Conservation (phyloP, 192 early-diverging fungal genomes). For the Backusella circina region DNA sequence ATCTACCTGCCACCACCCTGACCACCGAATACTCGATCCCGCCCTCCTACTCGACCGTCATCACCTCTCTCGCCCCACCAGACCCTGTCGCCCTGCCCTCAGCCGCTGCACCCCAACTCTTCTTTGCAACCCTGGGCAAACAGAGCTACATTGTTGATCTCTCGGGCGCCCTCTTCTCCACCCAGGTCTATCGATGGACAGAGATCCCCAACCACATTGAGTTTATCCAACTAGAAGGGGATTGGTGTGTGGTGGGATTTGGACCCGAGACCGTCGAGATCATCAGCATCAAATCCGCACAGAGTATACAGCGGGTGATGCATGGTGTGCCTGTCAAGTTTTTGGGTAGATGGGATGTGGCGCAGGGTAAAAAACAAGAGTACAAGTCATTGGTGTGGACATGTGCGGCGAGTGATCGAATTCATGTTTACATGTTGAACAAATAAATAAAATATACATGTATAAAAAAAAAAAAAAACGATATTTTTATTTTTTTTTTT, state of each 20-base stretch:
- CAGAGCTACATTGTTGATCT: conserved; percentile 33
- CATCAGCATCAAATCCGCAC: conserved; percentile 18
- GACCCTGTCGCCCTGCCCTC: conserved; percentile 30
- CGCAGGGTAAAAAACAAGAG: background rate
- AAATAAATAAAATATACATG: background rate
- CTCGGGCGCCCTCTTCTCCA: conserved; percentile 26
- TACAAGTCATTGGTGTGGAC: conserved; percentile 21
- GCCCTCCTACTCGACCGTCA: conserved; percentile 30
- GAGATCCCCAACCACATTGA: conserved; percentile 25
- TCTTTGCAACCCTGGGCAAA: conserved; percentile 26
- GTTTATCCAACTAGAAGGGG: conserved; percentile 8
- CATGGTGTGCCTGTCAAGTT: conserved; percentile 18
- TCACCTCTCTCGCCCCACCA: conserved; percentile 3
- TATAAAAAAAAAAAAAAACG: background rate
- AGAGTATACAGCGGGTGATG: conserved; percentile 18
- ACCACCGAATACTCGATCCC: conserved; percentile 31
- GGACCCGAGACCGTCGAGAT: conserved; percentile 16
- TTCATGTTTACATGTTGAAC: conserved; percentile 28
- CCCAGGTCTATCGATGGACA: conserved; percentile 21
- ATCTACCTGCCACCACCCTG: conserved; percentile 17
- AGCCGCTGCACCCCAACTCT: conserved; percentile 25
- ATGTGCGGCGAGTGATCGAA: conserved; percentile 18
- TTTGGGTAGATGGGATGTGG: conserved; percentile 18
- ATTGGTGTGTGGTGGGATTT: conserved; percentile 32
- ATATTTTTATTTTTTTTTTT: background rate